Conservation (phyloP, 768 basidiomycete species). For the Paxillus ammoniavirescens region DNA sequence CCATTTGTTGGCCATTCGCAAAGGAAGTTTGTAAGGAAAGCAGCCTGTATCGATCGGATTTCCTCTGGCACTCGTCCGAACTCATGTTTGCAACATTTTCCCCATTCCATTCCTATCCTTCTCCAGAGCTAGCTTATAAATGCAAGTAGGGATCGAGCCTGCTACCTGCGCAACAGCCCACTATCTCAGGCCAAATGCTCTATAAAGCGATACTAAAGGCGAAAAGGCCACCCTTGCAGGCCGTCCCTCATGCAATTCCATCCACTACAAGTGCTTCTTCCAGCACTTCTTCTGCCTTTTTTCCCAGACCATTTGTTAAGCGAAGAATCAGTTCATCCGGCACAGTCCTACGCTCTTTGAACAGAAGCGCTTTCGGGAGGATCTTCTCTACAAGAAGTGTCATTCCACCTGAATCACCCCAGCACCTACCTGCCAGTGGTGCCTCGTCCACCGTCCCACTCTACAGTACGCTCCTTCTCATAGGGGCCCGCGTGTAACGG, state of each 20-base stretch:
- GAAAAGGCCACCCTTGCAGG: slow-evolving; percentile 53
- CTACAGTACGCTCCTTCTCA: slow-evolving; percentile 37
- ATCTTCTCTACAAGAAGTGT: slow-evolving; percentile 25
- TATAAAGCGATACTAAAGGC: slow-evolving; percentile 39
- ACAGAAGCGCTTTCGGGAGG: slow-evolving; percentile 21
- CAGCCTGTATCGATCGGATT: background rate
- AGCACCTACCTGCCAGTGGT: slow-evolving; percentile 35
- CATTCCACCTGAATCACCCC: slow-evolving; percentile 42
- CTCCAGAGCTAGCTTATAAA: too few species aligned
- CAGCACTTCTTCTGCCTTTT: slow-evolving; percentile 31
- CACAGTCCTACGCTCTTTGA: slow-evolving; percentile 30
- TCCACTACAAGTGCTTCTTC: slow-evolving; percentile 29
- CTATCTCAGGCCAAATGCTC: slow-evolving; percentile 11
- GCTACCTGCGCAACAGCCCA: too few species aligned
- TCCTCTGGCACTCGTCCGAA: too few species aligned
- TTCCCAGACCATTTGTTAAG: slow-evolving; percentile 32
- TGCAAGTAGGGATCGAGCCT: too few species aligned
- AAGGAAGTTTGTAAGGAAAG: slow-evolving; percentile 5
- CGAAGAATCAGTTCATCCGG: slow-evolving; percentile 31
- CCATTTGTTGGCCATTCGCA: too few species aligned
- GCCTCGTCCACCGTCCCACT: slow-evolving; percentile 40
- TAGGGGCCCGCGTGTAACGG: background rate
- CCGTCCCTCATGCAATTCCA: slow-evolving; percentile 42
- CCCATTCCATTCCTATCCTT: too few species aligned
- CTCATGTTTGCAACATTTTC: too few species aligned